Conservation (phyloP, 129 eudicot species). For the Helichrysum umbraculigerum region DNA sequence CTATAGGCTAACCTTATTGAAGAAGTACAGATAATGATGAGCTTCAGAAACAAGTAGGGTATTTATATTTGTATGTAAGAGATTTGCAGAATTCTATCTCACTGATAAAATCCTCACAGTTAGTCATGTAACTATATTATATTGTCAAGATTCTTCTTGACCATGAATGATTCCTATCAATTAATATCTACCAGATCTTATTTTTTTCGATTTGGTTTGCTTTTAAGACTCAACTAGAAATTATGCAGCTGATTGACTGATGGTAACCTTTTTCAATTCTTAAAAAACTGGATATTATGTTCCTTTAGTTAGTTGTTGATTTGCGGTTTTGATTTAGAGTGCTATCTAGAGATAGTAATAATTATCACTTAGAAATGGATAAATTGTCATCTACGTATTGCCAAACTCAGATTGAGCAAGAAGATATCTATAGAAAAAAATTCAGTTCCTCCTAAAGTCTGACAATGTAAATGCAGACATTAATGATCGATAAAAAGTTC, state of each 20-base stretch:
- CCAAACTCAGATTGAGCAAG: not conserved
- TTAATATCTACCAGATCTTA: too few species aligned
- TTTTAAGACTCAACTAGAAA: too few species aligned
- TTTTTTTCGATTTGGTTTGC: not conserved
- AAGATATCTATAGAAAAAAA: constrained; percentile 16
- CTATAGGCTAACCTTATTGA: not conserved
- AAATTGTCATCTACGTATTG: not conserved
- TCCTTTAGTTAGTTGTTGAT: not conserved
- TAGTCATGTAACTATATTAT: too few species aligned
- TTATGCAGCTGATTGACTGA: too few species aligned
- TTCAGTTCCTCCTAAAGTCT: not conserved
- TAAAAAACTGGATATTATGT: not conserved
- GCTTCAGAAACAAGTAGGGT: not conserved
- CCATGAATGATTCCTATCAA: too few species aligned
- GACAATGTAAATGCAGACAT: not conserved
- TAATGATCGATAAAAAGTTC: constrained; percentile 3
- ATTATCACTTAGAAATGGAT: not conserved
- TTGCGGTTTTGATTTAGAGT: not conserved
- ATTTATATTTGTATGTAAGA: too few species aligned
- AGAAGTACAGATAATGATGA: not conserved
- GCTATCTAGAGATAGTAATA: not conserved
- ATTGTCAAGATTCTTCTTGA: too few species aligned
- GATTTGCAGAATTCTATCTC: too few species aligned
- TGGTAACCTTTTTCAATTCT: not conserved
- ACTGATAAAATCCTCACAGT: too few species aligned